Evolutionary conservation across 2,329 filamentous ascomycete species (phyloP).

Genomic region (Kalmusia sp.): DNA sequence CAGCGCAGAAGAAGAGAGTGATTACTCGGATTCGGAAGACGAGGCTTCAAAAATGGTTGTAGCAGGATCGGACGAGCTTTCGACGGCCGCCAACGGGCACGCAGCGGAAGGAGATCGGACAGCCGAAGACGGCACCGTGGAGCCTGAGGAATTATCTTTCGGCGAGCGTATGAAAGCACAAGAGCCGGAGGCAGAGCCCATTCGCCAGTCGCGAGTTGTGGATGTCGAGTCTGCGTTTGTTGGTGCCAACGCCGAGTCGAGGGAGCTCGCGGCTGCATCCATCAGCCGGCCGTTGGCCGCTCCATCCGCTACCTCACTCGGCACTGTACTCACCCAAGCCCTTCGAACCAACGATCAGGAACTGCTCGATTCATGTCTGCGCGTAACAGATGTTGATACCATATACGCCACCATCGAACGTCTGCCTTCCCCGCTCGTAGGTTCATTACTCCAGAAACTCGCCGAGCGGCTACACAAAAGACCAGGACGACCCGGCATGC

Average conservation of each 20-base stretch:
- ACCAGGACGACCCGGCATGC: slow-evolving; percentile 85
- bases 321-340: slow-evolving; percentile 91
- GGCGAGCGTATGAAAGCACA: slow-evolving; percentile 80
- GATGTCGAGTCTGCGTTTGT: slow-evolving; percentile 71
- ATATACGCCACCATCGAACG: slow-evolving; percentile 90
- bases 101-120: slow-evolving; percentile 43
- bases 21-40: slow-evolving; percentile 40
- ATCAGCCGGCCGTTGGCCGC: slow-evolving; percentile 60
- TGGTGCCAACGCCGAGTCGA: slow-evolving; percentile 53
- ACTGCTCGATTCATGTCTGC: slow-evolving; percentile 90
- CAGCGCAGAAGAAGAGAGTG: slow-evolving; percentile 51
- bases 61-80: slow-evolving; percentile 28
- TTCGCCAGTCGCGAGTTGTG: slow-evolving; percentile 59
- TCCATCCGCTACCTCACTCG: slow-evolving; percentile 80
- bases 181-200: slow-evolving; percentile 60
- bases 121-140: slow-evolving; percentile 45
- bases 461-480: slow-evolving; percentile 85
- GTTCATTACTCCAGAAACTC: slow-evolving; percentile 79
- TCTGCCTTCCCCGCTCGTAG: slow-evolving; percentile 84
- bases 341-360: slow-evolving; percentile 89
- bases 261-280: slow-evolving; percentile 51
- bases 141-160: slow-evolving; percentile 72
- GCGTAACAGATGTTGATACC: slow-evolving; percentile 75
- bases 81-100: slow-evolving; percentile 28
- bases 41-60: slow-evolving; percentile 34